Conservation (phyloP, 306 rosid species). For the Datisca glomerata region DNA sequence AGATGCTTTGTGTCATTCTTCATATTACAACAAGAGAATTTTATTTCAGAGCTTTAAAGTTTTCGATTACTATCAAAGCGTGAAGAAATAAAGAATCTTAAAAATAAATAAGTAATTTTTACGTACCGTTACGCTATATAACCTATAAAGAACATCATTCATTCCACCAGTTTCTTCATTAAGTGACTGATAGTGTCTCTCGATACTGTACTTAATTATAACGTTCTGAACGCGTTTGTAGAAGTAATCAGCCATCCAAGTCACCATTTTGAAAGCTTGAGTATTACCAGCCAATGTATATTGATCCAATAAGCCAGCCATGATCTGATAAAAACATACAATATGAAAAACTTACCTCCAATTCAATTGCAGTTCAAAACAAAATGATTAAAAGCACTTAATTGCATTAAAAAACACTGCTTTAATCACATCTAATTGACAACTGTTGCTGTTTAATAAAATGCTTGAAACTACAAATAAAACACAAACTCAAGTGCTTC, state of each 20-base stretch:
- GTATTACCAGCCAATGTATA: constrained; percentile 41
- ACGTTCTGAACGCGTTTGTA: constrained; percentile 75
- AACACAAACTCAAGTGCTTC: no score
- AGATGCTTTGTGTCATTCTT: constrained; percentile 61
- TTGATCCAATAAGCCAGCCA: constrained; percentile 89
- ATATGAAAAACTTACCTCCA: not conserved
- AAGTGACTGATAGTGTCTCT: constrained; percentile 45
- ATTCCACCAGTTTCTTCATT: constrained; percentile 96
- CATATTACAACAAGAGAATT: constrained; percentile 15
- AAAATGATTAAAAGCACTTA: no score
- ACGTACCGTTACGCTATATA: constrained; percentile 60
- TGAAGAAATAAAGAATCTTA: no score
- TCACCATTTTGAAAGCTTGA: constrained; percentile 52
- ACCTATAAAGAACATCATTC: constrained; percentile 87
- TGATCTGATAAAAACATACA: constrained; percentile 36
- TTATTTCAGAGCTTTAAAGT: no score
- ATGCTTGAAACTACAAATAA: no score
- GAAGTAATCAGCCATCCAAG: constrained; percentile 82
- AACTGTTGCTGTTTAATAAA: no score
- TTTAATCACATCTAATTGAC: no score
- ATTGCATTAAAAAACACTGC: no score
- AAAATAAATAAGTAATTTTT: constrained; percentile 4
- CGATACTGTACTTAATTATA: constrained; percentile 31
- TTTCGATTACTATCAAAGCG: no score
- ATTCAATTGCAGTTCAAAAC: no score